Percentiles rank a stretch among this genome's conserved stretches.
Evolutionary conservation across 2,329 filamentous ascomycete species (phyloP).

Genomic region (Akanthomyces dipterigenus): DNA sequence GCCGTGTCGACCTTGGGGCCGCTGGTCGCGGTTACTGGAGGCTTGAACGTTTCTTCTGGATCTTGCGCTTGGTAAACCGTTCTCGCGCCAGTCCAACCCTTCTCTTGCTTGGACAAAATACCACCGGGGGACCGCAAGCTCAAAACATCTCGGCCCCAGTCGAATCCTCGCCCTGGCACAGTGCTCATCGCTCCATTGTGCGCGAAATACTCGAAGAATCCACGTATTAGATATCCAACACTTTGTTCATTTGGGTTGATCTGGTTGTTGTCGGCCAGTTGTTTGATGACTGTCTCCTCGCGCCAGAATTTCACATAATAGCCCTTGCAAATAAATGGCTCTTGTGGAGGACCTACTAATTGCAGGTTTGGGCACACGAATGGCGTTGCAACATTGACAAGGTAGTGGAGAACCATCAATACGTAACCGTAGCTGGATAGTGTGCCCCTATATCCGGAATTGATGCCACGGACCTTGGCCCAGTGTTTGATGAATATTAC

Average conservation of each 20-base stretch:
- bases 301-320: conserved; percentile 72
- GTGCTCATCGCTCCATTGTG: conserved; percentile 49
- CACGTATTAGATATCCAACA: conserved; percentile 64
- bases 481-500: conserved; percentile 86
- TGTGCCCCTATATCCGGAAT: conserved; percentile 78
- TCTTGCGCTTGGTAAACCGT: conserved; percentile 53
- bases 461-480: conserved; percentile 80
- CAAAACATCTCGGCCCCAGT: conserved; percentile 74
- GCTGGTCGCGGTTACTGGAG: conserved; percentile 14
- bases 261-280: conserved; percentile 48
- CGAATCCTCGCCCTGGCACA: conserved; percentile 53
- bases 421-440: conserved; percentile 88
- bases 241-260: conserved; percentile 64
- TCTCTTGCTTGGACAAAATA: conserved; percentile 64
- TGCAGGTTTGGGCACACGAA: conserved; percentile 84
- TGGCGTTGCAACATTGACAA: conserved; percentile 73
- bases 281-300: conserved; percentile 61
- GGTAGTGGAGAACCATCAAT: conserved; percentile 84
- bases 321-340: conserved; percentile 47
- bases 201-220: conserved; percentile 86
- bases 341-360: conserved; percentile 36
- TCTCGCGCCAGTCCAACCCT: conserved; percentile 81
- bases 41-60: conserved; percentile 15
- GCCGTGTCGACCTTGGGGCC: conserved; percentile 16
- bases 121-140: conserved; percentile 69